A percentile compares a stretch with the other conserved stretches of the same genome.
Evolutionary conservation across 306 rosid genomes (phyloP).

Genomic region (Prinsepia uniflora): DNA sequence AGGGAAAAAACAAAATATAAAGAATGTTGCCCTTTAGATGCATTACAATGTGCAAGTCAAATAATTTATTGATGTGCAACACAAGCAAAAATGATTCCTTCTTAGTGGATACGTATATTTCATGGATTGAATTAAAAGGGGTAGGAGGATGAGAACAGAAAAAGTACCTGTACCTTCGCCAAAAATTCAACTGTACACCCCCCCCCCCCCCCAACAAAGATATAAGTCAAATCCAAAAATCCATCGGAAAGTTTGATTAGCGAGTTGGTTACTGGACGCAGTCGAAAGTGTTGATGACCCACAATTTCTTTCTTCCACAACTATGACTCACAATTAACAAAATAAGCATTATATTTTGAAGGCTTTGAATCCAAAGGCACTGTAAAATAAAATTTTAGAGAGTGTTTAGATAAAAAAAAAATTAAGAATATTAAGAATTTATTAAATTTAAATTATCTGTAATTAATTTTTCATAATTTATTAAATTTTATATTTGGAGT

Average conservation of each 20-base stretch:
- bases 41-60: slow-evolving; percentile 8
- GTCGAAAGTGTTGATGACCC: neutral
- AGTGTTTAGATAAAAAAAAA: no score
- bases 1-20: neutral
- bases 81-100: neutral
- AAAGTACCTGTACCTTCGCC: neutral
- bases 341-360: neutral
- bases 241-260: neutral
- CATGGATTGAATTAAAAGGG: no score
- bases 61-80: neutral
- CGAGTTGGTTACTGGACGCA: neutral
- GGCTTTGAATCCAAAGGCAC: slow-evolving; percentile 8
- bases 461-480: no score
- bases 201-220: no score
- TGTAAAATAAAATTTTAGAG: neutral
- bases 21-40: no score
- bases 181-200: neutral
- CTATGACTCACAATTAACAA: neutral
- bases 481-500: no score
- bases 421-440: no score
- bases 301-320: neutral
- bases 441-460: no score
- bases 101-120: neutral
- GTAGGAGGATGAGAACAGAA: neutral
- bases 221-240: neutral